Conservation (phyloP, 768 basidiomycete genomes). For the Tylopilus cervinicoccineus region DNA sequence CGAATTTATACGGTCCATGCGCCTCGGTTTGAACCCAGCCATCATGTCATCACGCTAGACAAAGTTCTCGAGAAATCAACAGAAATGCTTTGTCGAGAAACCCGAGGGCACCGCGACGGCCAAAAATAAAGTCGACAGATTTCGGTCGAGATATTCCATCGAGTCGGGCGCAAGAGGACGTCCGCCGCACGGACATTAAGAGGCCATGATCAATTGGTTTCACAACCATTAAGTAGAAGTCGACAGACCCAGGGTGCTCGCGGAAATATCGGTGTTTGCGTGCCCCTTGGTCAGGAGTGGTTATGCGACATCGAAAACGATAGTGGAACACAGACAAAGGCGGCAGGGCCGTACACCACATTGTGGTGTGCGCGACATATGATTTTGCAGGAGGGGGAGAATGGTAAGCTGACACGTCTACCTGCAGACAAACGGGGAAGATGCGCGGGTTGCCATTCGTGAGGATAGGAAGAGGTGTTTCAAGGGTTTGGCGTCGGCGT, state of each 20-base stretch:
- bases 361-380: not conserved
- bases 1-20: not conserved
- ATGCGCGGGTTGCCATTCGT: not conserved
- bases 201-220: not conserved
- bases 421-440: not conserved
- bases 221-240: not conserved
- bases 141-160: not conserved
- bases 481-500: not conserved
- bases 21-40: not conserved
- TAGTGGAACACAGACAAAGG: not conserved
- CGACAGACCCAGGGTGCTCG: not conserved
- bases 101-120: not conserved
- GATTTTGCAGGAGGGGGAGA: not conserved
- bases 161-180: not conserved
- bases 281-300: not conserved
- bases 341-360: not conserved
- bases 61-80: too few species aligned
- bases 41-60: too few species aligned
- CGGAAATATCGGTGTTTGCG: slow-evolving; percentile 5
- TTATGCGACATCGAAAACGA: not conserved
- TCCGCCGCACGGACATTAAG: slow-evolving; percentile 26
- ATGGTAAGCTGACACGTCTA: not conserved
- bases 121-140: not conserved
- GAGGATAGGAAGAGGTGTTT: not conserved
- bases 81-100: not conserved